A percentile compares a stretch with the other conserved stretches of the same genome.
phyloP scores from a whole-genome alignment of 1,284 basidiomycete species.

The Vanrija pseudolonga region DNA sequence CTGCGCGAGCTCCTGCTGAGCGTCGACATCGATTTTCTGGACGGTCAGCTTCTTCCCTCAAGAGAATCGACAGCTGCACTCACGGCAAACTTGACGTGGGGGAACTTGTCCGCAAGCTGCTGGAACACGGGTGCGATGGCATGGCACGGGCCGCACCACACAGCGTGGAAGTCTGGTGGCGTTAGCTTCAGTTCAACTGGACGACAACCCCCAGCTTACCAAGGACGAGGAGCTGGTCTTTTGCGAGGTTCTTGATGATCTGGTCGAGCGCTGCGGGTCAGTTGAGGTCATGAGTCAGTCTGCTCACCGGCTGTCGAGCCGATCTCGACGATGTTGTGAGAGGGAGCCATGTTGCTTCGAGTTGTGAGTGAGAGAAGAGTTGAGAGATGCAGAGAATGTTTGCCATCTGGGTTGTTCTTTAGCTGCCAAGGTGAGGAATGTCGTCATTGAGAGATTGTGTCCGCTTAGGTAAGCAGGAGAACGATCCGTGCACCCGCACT shows the following conservation, averaged over 20 bases:
- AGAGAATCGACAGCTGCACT: slow-evolving; percentile 11
- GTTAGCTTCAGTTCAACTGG: neutral
- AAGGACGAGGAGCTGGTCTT: slow-evolving; percentile 35
- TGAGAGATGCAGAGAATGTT: neutral
- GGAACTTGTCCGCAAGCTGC: slow-evolving; percentile 34
- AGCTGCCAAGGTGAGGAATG: too few species aligned
- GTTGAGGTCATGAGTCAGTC: neutral
- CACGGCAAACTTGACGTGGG: slow-evolving; percentile 42
- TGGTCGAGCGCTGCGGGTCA: slow-evolving; percentile 35
- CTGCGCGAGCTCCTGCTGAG: slow-evolving; percentile 43
- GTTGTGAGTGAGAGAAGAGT: neutral
- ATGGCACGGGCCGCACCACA: slow-evolving; percentile 46
- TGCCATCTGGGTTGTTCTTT: too few species aligned
- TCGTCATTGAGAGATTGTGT: too few species aligned
- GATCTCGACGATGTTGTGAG: slow-evolving; percentile 26
- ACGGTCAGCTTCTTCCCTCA: neutral
- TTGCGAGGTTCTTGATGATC: slow-evolving; percentile 30
- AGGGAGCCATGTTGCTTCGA: neutral
- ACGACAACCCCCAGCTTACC: slow-evolving; percentile 20
- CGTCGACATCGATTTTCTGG: slow-evolving; percentile 52
- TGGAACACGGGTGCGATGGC: slow-evolving; percentile 46
- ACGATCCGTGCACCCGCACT: too few species aligned
- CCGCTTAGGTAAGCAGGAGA: too few species aligned
- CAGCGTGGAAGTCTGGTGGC: slow-evolving; percentile 41
- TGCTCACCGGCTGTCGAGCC: slow-evolving; percentile 21